Conservation (phyloP, 345 rosid genomes). For the Eucalyptus coolabah region DNA sequence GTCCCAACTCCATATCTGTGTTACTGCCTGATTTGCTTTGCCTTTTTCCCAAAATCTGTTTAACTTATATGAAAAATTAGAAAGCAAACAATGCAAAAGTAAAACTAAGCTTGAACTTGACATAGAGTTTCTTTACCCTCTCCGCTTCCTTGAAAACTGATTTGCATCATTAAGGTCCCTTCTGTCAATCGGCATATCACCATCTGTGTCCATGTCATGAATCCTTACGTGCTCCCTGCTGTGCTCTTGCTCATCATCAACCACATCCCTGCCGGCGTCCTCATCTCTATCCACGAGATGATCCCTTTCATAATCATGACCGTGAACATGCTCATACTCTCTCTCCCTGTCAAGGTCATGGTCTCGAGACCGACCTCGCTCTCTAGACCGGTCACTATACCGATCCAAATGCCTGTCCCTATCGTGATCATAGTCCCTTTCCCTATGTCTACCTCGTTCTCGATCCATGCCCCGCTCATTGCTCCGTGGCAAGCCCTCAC, state of each 20-base stretch:
- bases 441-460: constrained; percentile 32
- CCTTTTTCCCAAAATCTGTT: neutral
- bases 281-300: constrained; percentile 30
- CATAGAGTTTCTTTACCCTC: constrained; percentile 28
- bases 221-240: constrained; percentile 13
- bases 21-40: neutral
- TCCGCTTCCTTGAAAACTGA: constrained; percentile 24
- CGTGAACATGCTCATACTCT: constrained; percentile 21
- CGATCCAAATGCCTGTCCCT: constrained; percentile 25
- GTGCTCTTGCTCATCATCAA: constrained; percentile 19
- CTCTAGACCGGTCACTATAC: constrained; percentile 42
- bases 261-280: constrained; percentile 20
- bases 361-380: constrained; percentile 41
- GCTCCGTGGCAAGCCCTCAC: constrained; percentile 21
- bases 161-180: constrained; percentile 14
- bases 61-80: neutral
- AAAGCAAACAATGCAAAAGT: neutral
- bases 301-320: constrained; percentile 32
- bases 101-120: neutral
- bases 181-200: constrained; percentile 23
- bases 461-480: constrained; percentile 10
- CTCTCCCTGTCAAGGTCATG: constrained; percentile 25
- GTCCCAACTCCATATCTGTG: neutral
- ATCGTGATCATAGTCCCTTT: constrained; percentile 36
- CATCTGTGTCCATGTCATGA: constrained; percentile 13